Conservation (phyloP, 2,329 filamentous ascomycete species). For the Ascomycota sp. region DNA sequence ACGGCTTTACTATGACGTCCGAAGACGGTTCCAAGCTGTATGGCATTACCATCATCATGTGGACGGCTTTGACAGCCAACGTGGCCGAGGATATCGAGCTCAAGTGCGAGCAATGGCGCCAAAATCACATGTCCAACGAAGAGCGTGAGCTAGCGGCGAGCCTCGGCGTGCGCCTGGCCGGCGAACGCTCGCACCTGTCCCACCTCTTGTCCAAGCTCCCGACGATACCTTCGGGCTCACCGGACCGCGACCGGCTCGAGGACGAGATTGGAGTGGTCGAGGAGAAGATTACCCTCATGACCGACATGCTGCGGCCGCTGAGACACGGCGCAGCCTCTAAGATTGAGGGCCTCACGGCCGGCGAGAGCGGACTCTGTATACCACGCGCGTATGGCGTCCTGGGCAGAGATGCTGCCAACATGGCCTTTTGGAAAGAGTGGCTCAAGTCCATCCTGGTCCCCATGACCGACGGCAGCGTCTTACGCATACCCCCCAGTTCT, state of each 20-base stretch:
- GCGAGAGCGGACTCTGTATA: constrained; percentile 90
- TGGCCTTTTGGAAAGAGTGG: constrained; percentile 98
- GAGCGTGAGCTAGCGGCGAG: constrained; percentile 86
- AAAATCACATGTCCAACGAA: constrained; percentile 70
- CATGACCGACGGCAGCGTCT: constrained; percentile 73
- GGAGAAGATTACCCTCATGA: constrained; percentile 94
- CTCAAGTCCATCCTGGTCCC: constrained; percentile 81
- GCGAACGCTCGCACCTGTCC: constrained; percentile 76
- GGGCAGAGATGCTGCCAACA: constrained; percentile 63
- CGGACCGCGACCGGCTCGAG: constrained; percentile 65
- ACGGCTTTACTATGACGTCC: constrained; percentile 95
- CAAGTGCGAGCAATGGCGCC: constrained; percentile 70
- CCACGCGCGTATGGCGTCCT: constrained; percentile 85
- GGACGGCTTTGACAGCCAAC: constrained; percentile 67
- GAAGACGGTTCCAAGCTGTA: constrained; percentile 84
- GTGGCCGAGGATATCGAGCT: constrained; percentile 69
- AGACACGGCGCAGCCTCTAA: constrained; percentile 89
- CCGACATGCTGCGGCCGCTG: constrained; percentile 79
- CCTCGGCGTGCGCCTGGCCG: constrained; percentile 68
- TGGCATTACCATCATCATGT: constrained; percentile 77
- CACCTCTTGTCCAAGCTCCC: constrained; percentile 71
- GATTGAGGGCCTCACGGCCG: constrained; percentile 88
- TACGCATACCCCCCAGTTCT: constrained; percentile 72
- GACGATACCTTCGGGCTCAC: constrained; percentile 57
- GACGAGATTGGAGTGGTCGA: constrained; percentile 91